Conservation (phyloP, 2,329 filamentous ascomycete genomes). For the Botrytis fabae region DNA sequence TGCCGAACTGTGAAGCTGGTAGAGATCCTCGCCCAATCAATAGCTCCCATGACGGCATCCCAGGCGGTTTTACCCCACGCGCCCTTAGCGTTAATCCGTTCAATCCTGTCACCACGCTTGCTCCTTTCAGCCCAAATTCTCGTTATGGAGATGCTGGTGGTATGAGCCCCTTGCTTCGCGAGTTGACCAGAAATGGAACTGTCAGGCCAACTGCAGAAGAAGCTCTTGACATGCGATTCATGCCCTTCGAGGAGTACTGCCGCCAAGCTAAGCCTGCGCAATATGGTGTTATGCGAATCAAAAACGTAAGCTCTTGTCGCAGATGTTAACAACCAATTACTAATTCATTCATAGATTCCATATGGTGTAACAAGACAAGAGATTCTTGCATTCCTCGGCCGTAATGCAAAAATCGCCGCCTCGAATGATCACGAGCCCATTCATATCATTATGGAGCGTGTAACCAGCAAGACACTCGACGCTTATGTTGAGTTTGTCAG, state of each 20-base stretch:
- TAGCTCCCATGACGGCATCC: not conserved
- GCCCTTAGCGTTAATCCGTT: constrained; percentile 27
- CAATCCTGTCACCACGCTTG: constrained; percentile 11
- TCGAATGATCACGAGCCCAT: constrained; percentile 55
- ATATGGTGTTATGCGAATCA: constrained; percentile 42
- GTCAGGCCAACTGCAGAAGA: constrained; percentile 35
- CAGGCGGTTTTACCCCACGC: constrained; percentile 1
- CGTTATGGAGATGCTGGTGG: constrained; percentile 17
- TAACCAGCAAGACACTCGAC: constrained; percentile 62
- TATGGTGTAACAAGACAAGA: constrained; percentile 55
- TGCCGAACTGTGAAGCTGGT: not conserved
- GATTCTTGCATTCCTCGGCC: constrained; percentile 59
- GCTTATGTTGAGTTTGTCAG: constrained; percentile 59
- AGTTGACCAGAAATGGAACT: constrained; percentile 32
- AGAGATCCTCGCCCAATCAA: not conserved
- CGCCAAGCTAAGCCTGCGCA: constrained; percentile 34
- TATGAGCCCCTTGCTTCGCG: constrained; percentile 28
- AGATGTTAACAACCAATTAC: constrained; percentile 7
- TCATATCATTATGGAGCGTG: constrained; percentile 66
- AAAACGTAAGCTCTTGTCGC: constrained; percentile 40
- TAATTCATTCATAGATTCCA: constrained; percentile 50
- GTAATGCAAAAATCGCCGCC: constrained; percentile 55
- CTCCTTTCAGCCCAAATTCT: constrained; percentile 16
- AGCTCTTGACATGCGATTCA: constrained; percentile 35
- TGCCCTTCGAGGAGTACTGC: constrained; percentile 43